Conservation (phyloP, 2,329 filamentous ascomycete genomes). For the Fusarium pseudocircinatum region DNA sequence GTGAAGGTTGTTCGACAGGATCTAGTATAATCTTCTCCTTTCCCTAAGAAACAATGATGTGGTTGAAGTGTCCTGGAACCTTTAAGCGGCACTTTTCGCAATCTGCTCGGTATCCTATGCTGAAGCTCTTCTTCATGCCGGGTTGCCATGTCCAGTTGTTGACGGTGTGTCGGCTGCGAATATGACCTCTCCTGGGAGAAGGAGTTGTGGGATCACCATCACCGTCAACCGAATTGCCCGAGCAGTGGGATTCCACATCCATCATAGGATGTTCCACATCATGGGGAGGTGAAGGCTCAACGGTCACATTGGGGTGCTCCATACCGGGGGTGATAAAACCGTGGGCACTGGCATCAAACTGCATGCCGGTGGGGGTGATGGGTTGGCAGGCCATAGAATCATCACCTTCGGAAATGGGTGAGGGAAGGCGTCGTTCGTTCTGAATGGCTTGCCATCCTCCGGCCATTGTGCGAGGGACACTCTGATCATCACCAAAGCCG, state of each 20-base stretch:
- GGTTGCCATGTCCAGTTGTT: slow-evolving; percentile 70
- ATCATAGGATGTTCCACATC: slow-evolving; percentile 54
- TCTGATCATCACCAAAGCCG: slow-evolving; percentile 53
- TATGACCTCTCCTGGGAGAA: slow-evolving; percentile 65
- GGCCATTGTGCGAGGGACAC: slow-evolving; percentile 60
- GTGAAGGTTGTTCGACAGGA: slow-evolving; percentile 21
- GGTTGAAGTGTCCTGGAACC: slow-evolving; percentile 82
- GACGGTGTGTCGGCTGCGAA: slow-evolving; percentile 67
- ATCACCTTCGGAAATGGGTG: slow-evolving; percentile 68
- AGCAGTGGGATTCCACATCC: slow-evolving; percentile 47
- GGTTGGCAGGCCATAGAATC: slow-evolving; percentile 55
- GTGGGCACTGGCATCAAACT: slow-evolving; percentile 47
- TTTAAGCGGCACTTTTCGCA: slow-evolving; percentile 81
- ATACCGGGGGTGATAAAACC: slow-evolving; percentile 46
- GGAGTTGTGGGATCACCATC: slow-evolving; percentile 54
- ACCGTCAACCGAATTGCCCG: slow-evolving; percentile 39
- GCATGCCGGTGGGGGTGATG: slow-evolving; percentile 46
- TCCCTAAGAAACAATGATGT: slow-evolving; percentile 74
- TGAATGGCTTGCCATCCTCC: slow-evolving; percentile 64
- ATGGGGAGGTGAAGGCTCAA: slow-evolving; percentile 44
- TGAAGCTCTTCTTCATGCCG: slow-evolving; percentile 75
- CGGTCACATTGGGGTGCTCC: slow-evolving; percentile 19
- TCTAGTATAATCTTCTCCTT: slow-evolving; percentile 43
- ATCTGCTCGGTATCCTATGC: slow-evolving; percentile 80
- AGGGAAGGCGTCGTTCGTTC: slow-evolving; percentile 64